phyloP scores from a whole-genome alignment of 805 yeast genomes.

The Debaryomyces maramus region DNA sequence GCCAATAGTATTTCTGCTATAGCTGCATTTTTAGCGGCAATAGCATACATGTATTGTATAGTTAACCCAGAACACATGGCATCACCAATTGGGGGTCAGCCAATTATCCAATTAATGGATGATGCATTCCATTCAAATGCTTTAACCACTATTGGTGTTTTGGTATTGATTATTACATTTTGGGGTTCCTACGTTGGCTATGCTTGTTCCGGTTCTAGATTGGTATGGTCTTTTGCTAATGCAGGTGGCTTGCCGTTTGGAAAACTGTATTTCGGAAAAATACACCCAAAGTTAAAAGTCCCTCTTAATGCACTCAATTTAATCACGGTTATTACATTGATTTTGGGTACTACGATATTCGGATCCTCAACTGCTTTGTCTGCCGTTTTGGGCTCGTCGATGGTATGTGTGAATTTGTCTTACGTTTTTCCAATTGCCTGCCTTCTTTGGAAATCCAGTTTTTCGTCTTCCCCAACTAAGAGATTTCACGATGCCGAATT shows the following conservation, averaged over 20 bases:
- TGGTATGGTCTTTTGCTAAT: slow-evolving; percentile 35
- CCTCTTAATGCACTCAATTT: slow-evolving; percentile 23
- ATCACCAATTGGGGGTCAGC: slow-evolving; percentile 22
- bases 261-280: slow-evolving; percentile 19
- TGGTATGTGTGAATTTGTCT: slow-evolving; percentile 31
- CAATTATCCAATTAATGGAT: slow-evolving; percentile 22
- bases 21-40: slow-evolving; percentile 30
- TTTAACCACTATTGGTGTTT: slow-evolving; percentile 24
- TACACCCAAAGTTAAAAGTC: slow-evolving; percentile 21
- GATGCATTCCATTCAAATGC: slow-evolving; percentile 25
- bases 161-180: slow-evolving; percentile 17
- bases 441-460: slow-evolving; percentile 15
- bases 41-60: slow-evolving; percentile 28
- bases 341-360: slow-evolving; percentile 28
- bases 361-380: slow-evolving; percentile 30
- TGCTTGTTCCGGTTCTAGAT: slow-evolving; percentile 31
- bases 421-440: slow-evolving; percentile 28
- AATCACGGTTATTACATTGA: slow-evolving; percentile 20
- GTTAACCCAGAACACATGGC: slow-evolving; percentile 13
- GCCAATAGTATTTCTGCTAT: slow-evolving; percentile 25
- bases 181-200: slow-evolving; percentile 17
- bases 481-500: slow-evolving; percentile 8
- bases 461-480: slow-evolving; percentile 8
- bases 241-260: slow-evolving; percentile 35
- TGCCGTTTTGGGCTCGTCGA: slow-evolving; percentile 30